A percentile compares a stretch with the other conserved stretches of the same genome.
These are phyloP conservation scores for Cornus florida DNA, from an alignment of 148 eudicot species.

Conservation along the genomic window DNA sequence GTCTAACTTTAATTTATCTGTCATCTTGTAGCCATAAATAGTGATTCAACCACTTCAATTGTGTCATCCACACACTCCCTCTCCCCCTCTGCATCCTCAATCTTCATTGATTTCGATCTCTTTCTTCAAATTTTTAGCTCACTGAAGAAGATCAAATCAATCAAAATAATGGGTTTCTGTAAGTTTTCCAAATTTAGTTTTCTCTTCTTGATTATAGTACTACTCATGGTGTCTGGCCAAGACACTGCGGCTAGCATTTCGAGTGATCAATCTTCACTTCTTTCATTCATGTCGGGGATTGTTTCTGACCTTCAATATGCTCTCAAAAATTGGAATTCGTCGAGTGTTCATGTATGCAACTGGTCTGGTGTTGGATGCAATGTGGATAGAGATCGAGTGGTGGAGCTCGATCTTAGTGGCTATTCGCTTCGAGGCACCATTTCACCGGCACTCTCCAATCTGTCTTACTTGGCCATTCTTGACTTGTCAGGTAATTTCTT, in stretches of 20 bases:
- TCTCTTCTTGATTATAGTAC: slow-evolving; percentile 36
- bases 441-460: slow-evolving; percentile 58
- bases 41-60: slow-evolving; percentile 4
- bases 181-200: slow-evolving; percentile 28
- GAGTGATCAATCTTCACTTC: slow-evolving; percentile 50
- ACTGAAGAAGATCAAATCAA: slow-evolving; percentile 5
- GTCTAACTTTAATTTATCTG: slow-evolving; percentile 3
- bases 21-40: background rate
- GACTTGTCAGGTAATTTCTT: slow-evolving; percentile 64
- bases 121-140: slow-evolving; percentile 3
- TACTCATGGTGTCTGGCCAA: slow-evolving; percentile 25
- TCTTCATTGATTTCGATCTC: background rate
- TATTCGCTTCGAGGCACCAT: slow-evolving; percentile 52
- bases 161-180: slow-evolving; percentile 35
- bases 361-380: slow-evolving; percentile 70
- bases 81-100: slow-evolving; percentile 6
- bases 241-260: slow-evolving; percentile 33
- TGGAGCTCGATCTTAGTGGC: slow-evolving; percentile 57
- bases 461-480: slow-evolving; percentile 47
- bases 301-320: slow-evolving; percentile 48
- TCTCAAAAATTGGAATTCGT: slow-evolving; percentile 52
- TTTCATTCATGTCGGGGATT: slow-evolving; percentile 52
- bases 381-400: slow-evolving; percentile 27
- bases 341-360: slow-evolving; percentile 50
- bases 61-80: slow-evolving; percentile 10